Evolutionary conservation across 192 early-diverging fungal genomes (phyloP), one percentile per base, ranked within the genome.

Genomic region (Spizellomyces sp.): DNA sequence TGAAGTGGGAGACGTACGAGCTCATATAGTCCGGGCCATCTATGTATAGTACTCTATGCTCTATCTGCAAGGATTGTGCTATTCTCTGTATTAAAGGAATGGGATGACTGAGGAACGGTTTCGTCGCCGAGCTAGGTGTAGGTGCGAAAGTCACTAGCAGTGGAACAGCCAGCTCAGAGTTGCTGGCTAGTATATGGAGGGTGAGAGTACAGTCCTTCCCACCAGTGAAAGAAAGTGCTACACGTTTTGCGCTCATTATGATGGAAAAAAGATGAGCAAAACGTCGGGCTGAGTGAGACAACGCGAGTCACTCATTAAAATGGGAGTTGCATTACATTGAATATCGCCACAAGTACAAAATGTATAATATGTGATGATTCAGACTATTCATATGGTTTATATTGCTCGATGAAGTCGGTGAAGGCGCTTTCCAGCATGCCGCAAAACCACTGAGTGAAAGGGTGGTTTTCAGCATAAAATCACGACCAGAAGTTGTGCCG

Each of bases 401-500:
- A 27, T 45, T 58, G 61, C 14, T 73, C 58, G 27, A 73, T 67
- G 61, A 50, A 76, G 12, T 65, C 73, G 9, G 48, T 57, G 60
- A 76, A 76, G 15, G 70, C 70, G 14, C 27, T 22, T 48, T 79
- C 78, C 22, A 79, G 72, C 43, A 66, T 71, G 9, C 21, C 17
- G 36, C 67, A 48, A 10, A 76, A 58, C 70, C 61, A 67, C 69
- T 75, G 19, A 12, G 9, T 50, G 15, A 61, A 8, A 62, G 21
- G 5, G 5, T 46, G 22, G 8, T 21, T 36, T n/a, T 27, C 0
- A 72, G 10, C 14, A 36, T 36, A 8, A 9, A 67, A 27, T 22
- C 9, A 46, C 19, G 17, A 10, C 12, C 27, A 36, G n/a, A 17
- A n/a, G 9, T 17, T 8, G 5, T 9, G 21, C 9, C n/a, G 4